Evolutionary conservation across 2,329 filamentous ascomycete genomes (phyloP), one percentile per base, ranked within the genome.

Genomic region (Torrubiellomyces zombiae): DNA sequence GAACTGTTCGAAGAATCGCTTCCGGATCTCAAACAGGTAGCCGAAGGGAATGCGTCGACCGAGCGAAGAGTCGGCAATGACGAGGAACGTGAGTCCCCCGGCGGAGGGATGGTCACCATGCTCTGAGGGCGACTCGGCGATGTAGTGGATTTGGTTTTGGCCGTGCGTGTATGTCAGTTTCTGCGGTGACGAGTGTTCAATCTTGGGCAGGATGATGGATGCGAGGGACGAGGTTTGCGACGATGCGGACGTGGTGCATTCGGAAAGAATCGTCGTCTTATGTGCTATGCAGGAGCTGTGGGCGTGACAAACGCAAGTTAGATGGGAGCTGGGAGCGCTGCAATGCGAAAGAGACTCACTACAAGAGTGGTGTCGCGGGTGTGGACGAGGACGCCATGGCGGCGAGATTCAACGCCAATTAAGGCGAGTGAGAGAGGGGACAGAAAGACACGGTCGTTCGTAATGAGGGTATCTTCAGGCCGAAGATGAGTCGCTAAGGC

Each of bases 101-200:
- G 79, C 73, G 6, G 73, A 69, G 24, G 62, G 60, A 40, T 53
- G 58, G 41, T 38, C 44, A 28, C 58, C 58, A 43, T 75, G 67
- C 39, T 67, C 67, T 3, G 73, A 75, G 7, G 82, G 75, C 1
- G 82, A 73, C 45, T 89, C 79, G 43, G 85, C 70, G 45, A 95
- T 78, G 62, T 92, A 94, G 64, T 98, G 86, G 51, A 95, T 89
- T 61, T 89, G 82, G 51, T 91, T 75, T 31, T 75, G 63, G 55
- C 83, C 79, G 53, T 94, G 83, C 20, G 82, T 91, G 58, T 92
- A 94, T 27, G 86, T 95, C 37, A 92, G 70, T 55, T 94, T 94
- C 45, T 92, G 74, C 1, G 83, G 64, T 16, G 65, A 58, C 35
- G 62, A 56, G 58, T 98, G 89, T 28, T 67, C 64, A 60, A 98